Evolutionary conservation across 1,284 basidiomycete species (phyloP).

Genomic region (Cryptococcus maquisensis): DNA sequence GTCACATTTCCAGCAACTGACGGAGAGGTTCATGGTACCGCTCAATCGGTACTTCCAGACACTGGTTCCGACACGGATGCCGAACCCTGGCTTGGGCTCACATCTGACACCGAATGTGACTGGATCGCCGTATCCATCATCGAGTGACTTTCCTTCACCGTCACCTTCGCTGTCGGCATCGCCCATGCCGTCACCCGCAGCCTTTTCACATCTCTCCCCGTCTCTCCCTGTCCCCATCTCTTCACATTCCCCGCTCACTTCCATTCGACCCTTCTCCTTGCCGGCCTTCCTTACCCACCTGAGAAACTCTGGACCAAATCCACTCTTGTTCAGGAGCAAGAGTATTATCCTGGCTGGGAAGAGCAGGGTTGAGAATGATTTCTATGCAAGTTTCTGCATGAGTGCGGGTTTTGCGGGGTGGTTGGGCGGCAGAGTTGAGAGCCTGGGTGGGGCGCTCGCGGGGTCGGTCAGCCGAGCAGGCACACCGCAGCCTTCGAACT

Average conservation of each 20-base stretch:
- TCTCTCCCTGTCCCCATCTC: slow-evolving; percentile 14
- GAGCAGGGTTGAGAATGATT: slow-evolving; percentile 45
- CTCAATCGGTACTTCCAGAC: slow-evolving; percentile 90
- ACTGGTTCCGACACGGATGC: slow-evolving; percentile 60
- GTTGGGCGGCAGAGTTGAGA: slow-evolving; percentile 35
- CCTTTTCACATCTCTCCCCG: slow-evolving; percentile 7
- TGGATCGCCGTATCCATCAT: not conserved
- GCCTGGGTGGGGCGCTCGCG: slow-evolving; percentile 32
- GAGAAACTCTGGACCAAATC: slow-evolving; percentile 66
- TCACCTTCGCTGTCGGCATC: slow-evolving; percentile 19
- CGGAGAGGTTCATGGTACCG: slow-evolving; percentile 83
- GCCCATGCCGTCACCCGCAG: slow-evolving; percentile 19
- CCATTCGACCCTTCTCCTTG: slow-evolving; percentile 71
- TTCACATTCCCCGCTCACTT: slow-evolving; percentile 12
- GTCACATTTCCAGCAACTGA: slow-evolving; percentile 80
- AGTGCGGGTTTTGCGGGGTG: slow-evolving; percentile 45
- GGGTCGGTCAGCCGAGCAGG: not conserved
- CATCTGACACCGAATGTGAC: not conserved
- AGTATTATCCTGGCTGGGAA: slow-evolving; percentile 40
- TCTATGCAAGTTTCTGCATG: slow-evolving; percentile 48
- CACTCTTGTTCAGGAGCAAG: slow-evolving; percentile 62
- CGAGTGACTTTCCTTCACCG: not conserved
- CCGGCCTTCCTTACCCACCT: slow-evolving; percentile 76
- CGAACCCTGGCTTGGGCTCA: not conserved
- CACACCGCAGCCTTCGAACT: not conserved